These are phyloP conservation scores for Mortierella sp. DNA, from an alignment of 371 early-diverging fungal species.

Conservation along the genomic window DNA sequence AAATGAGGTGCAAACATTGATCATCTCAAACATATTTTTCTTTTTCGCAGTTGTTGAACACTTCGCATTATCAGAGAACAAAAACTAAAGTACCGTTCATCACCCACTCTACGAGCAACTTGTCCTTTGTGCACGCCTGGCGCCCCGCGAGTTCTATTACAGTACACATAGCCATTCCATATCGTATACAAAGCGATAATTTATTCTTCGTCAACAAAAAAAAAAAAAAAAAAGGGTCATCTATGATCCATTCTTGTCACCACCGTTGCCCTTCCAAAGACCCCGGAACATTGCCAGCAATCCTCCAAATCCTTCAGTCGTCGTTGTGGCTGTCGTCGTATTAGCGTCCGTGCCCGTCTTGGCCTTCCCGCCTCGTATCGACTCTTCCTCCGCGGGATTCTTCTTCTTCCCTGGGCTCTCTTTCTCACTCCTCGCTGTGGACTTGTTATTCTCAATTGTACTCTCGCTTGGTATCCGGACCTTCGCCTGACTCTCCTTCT, in stretches of 20 bases:
- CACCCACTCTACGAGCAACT: too few species aligned
- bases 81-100: too few species aligned
- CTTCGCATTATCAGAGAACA: too few species aligned
- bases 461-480: conserved; percentile 2
- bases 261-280: conserved; percentile 30
- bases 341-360: not conserved
- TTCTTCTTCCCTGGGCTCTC: conserved; percentile 16
- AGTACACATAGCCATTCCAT: too few species aligned
- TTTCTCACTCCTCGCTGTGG: conserved; percentile 10
- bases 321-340: not conserved
- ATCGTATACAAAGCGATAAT: not conserved
- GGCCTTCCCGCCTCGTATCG: not conserved
- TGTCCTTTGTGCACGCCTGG: too few species aligned
- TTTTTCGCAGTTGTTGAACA: too few species aligned
- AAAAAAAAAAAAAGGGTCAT: not conserved
- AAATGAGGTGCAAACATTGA: too few species aligned
- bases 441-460: not conserved
- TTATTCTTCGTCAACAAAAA: not conserved
- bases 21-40: too few species aligned
- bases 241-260: conserved; percentile 5
- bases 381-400: not conserved
- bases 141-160: too few species aligned
- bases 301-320: conserved; percentile 22
- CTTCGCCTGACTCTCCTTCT: not conserved
- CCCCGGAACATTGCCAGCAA: conserved; percentile 41